A percentile compares a stretch with the other conserved stretches of the same genome.
These are phyloP conservation scores for Blastobotrys arbuscula DNA, from an alignment of 1,139 yeast genomes.

Conservation along the genomic window DNA sequence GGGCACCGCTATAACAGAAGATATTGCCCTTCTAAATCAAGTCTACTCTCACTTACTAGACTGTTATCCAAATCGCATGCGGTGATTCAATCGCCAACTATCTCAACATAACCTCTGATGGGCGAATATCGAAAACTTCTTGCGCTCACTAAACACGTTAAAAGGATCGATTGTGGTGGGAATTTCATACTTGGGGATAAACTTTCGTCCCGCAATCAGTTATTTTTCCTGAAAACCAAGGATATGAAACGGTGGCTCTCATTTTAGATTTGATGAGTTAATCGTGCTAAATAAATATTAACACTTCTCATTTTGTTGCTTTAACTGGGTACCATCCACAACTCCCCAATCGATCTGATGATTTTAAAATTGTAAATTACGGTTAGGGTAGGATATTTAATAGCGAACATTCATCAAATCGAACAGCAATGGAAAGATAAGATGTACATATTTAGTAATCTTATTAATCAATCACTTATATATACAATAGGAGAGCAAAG, in stretches of 20 bases:
- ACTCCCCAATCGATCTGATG: not conserved
- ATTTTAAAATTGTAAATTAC: too few relatives aligned
- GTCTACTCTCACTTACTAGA: not conserved
- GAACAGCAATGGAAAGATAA: too few relatives aligned
- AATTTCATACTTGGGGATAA: not conserved
- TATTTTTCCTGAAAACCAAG: not conserved
- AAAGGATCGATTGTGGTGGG: not conserved
- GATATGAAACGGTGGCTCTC: slow-evolving; percentile 1
- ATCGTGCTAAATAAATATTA: not conserved
- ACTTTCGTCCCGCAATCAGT: not conserved
- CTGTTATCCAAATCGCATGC: not conserved
- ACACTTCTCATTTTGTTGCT: not conserved
- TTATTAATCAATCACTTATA: too few relatives aligned
- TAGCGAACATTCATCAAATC: too few relatives aligned
- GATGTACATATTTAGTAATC: too few relatives aligned
- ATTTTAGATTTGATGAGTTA: not conserved
- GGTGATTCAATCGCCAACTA: not conserved
- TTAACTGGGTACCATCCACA: not conserved
- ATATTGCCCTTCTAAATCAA: not conserved
- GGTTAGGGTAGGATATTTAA: too few relatives aligned
- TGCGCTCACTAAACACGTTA: not conserved
- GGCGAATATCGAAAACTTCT: not conserved
- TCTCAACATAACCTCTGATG: slow-evolving; percentile 1
- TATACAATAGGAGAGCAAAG: too few relatives aligned
- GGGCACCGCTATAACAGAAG: not conserved